Percentiles rank a stretch among this genome's conserved stretches.
Evolutionary conservation across 192 early-diverging fungal species (phyloP).

Genomic region (Rhizophagus sp.): DNA sequence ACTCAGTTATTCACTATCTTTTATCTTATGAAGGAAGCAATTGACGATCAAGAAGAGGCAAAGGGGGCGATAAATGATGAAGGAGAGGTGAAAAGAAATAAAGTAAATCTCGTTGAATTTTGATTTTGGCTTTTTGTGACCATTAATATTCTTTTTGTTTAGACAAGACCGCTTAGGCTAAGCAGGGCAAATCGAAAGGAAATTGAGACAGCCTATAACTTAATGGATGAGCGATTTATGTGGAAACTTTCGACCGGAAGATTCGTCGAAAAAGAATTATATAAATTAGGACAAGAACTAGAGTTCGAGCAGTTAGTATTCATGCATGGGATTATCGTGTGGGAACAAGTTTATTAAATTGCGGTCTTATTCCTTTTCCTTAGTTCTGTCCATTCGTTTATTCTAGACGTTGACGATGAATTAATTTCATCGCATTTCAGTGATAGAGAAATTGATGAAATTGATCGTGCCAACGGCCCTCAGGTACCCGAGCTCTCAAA

Average conservation of each 20-base stretch:
- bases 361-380: background rate
- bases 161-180: background rate
- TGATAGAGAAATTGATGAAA: background rate
- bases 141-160: too few relatives aligned
- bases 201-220: background rate
- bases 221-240: slow-evolving; percentile 18
- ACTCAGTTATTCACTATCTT: fast-evolving
- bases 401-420: slow-evolving; percentile 29
- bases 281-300: slow-evolving; percentile 2
- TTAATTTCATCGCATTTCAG: background rate
- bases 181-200: too few relatives aligned
- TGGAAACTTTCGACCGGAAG: slow-evolving; percentile 27
- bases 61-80: too few relatives aligned
- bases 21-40: too few relatives aligned
- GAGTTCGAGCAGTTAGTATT: slow-evolving; percentile 30
- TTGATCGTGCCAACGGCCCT: background rate
- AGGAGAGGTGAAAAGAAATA: too few relatives aligned
- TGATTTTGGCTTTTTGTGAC: too few relatives aligned
- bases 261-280: slow-evolving; percentile 27
- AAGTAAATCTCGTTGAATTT: too few relatives aligned
- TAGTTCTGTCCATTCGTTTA: slow-evolving; percentile 32
- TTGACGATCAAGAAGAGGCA: too few relatives aligned
- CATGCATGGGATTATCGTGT: background rate
- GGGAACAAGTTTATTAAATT: background rate
- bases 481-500: slow-evolving; percentile 4